Evolutionary conservation across 2,329 filamentous ascomycete genomes (phyloP), one percentile per base, ranked within the genome.

Genomic region (Rhynchosporium graminicola): DNA sequence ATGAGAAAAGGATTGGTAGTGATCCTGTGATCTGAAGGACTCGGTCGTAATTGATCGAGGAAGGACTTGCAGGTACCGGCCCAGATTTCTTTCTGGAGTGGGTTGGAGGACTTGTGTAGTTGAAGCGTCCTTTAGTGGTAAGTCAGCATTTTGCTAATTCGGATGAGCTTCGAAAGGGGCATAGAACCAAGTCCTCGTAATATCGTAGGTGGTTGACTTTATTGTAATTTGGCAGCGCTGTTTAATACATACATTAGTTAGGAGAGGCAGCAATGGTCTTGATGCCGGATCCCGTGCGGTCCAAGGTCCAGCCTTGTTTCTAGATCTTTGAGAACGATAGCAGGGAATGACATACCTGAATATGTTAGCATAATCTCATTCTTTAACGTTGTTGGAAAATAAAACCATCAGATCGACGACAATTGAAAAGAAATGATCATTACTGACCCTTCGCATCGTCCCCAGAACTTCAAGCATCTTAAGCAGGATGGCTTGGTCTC

Each of bases 391-490:
- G 45, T 47, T 47, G 15, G 31, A 20, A 20, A 20, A 20, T 20
- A 20, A 20, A 20, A 20, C 20, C 20, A 20, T 20, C 20, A 20
- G 20, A 20, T 20, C 20, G 20, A 20, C 20, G 33, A 15, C n/a
- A 36, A 36, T n/a, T 36, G 45, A 29, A 12, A 26, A 8, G 42
- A 3, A 28, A 36, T 31, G 8, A 20, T 28, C 28, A 48, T 26
- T 29, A 31, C 31, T 47, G 52, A 62, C 47, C 60, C 60, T 3
- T 55, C 55, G 45, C 60, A 62, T n/a, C 29, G 29, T 10, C 60
- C 60, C 56, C 60, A 56, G 20, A 59, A 59, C n/a, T 56, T 62
- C 6, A 62, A 29, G 33, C 60, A 62, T 26, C 51, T 46, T 4
- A 56, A n/a, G 15, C 60, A 62, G 36, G 47, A 36, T 10, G 60